Base-by-base conservation (phyloP, 768 basidiomycete genomes). In the Kwoniella europaea region DNA sequence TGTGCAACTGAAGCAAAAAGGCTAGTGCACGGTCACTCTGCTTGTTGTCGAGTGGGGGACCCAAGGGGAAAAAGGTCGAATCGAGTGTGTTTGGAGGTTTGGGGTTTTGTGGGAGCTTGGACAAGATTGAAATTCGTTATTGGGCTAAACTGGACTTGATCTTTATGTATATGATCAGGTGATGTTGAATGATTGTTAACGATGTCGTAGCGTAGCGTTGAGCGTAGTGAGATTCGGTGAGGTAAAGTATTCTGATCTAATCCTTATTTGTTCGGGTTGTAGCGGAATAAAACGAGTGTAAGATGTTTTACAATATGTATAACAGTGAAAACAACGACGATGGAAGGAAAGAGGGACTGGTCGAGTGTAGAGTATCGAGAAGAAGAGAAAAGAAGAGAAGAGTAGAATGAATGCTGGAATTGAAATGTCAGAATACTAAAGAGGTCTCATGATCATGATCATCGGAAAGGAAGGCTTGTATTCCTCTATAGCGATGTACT, bases 71-170 rank as follows among this genome's bases (percentile, higher is more conserved):
- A 29, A 56, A 24, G 5, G 3, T 24, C 5, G 27, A 13, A 29
- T 24, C 20, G 54, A n/a, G 24, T 27, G 54, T 24, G 20, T 56
- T 20, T 56, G 22, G 46, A 50, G 10, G 4, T 50, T 15, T 10
- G 35, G 7, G 7, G 35, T 35, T 6, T 4, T 35, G 35, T 16
- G 20, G 15, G 27, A 15, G 22, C 15, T 58, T 58, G 27, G 57
- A 24, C 29, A n/a, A 35, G 9, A 58, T 58, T 35, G 24, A 58
- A 58, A 58, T 58, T 58, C n/a, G 29, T 16, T 20, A 27, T 35
- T 58, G 57, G 57, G 57, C 57, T 58, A 58, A 27, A 58, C 57
- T 58, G 57, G 57, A 24, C 57, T 58, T 29, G 15, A 2, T 24
- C 12, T 58, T 16, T 12, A 16, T 35, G 20, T 15, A 56, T 15